Percentiles rank a stretch among this genome's conserved stretches.
phyloP scores from a whole-genome alignment of 2,329 filamentous ascomycete species.

The Balansia obtecta region DNA sequence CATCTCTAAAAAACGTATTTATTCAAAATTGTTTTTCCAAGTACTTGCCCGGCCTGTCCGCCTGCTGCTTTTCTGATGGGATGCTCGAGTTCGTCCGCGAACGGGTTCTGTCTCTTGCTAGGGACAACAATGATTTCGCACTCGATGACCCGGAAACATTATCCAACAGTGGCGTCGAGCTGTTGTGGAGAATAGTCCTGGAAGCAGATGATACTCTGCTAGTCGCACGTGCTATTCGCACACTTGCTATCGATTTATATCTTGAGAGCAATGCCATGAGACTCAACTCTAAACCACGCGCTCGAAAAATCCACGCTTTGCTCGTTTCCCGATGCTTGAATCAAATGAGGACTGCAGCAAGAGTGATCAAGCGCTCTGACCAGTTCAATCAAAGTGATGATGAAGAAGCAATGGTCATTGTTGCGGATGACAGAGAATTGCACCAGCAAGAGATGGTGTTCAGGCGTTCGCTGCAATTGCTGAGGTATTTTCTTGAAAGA shows the following conservation, averaged over 20 bases:
- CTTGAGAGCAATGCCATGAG: slow-evolving; percentile 43
- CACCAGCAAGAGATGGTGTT: slow-evolving; percentile 46
- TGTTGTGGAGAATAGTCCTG: slow-evolving; percentile 75
- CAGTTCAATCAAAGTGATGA: slow-evolving; percentile 31
- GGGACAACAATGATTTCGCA: slow-evolving; percentile 29
- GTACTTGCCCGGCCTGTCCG: slow-evolving; percentile 44
- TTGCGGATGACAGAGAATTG: slow-evolving; percentile 33
- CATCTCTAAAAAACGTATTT: slow-evolving; percentile 40
- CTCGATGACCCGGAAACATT: slow-evolving; percentile 40
- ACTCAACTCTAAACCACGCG: slow-evolving; percentile 34
- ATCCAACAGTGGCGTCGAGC: slow-evolving; percentile 45
- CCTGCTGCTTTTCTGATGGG: slow-evolving; percentile 46
- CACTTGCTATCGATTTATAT: slow-evolving; percentile 61
- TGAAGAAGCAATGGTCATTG: slow-evolving; percentile 40
- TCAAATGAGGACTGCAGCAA: slow-evolving; percentile 53
- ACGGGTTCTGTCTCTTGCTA: slow-evolving; percentile 34
- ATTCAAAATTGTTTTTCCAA: slow-evolving; percentile 38
- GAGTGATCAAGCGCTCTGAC: slow-evolving; percentile 33
- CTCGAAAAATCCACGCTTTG: slow-evolving; percentile 49
- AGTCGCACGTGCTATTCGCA: slow-evolving; percentile 53
- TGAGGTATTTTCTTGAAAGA: slow-evolving; percentile 54
- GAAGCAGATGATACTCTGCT: slow-evolving; percentile 53
- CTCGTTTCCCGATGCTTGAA: slow-evolving; percentile 63
- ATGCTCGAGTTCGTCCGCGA: slow-evolving; percentile 51
- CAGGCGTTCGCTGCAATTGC: slow-evolving; percentile 53